These are phyloP conservation scores for Paramyrothecium roridum DNA, from an alignment of 2,329 filamentous ascomycete species.

Conservation along the genomic window DNA sequence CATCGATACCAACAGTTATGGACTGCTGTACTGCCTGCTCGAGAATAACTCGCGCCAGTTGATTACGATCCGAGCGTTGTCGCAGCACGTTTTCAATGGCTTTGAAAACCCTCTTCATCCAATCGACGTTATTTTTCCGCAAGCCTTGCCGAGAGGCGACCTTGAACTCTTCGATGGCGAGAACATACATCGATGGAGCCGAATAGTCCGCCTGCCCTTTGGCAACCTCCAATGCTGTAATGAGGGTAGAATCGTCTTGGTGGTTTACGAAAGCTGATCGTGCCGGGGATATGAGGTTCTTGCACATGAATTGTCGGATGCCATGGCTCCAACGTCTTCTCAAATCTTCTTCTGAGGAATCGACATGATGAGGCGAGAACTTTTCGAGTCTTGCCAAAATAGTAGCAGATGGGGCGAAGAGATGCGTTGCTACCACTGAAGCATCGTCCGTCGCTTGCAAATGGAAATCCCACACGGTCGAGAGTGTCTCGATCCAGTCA, in stretches of 20 bases:
- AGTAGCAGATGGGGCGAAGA: constrained; percentile 34
- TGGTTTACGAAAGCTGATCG: constrained; percentile 43
- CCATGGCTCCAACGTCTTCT: constrained; percentile 39
- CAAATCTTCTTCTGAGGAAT: constrained; percentile 11
- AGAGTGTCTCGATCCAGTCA: constrained; percentile 45
- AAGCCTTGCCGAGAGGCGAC: constrained; percentile 18
- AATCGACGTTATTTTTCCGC: constrained; percentile 32
- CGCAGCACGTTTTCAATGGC: constrained; percentile 23
- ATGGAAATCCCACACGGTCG: constrained; percentile 51
- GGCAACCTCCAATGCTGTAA: constrained; percentile 36
- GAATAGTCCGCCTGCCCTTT: constrained; percentile 29
- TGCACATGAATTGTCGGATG: constrained; percentile 46
- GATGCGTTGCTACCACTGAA: constrained; percentile 43
- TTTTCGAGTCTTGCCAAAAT: constrained; percentile 39
- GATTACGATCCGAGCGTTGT: constrained; percentile 16
- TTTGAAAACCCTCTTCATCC: constrained; percentile 33
- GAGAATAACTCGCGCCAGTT: constrained; percentile 26
- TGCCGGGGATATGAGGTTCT: constrained; percentile 49
- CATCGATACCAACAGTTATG: constrained; percentile 32
- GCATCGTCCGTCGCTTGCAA: constrained; percentile 46
- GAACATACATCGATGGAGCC: constrained; percentile 41
- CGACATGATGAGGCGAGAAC: constrained; percentile 12
- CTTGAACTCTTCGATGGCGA: constrained; percentile 29
- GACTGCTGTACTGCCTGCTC: constrained; percentile 22
- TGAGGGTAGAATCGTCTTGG: constrained; percentile 36